Percentiles rank a stretch among this genome's conserved stretches.
These are phyloP conservation scores for Ophiocordyceps camponoti-leonardi DNA, from an alignment of 2,329 filamentous ascomycete genomes.

Conservation along the genomic window DNA sequence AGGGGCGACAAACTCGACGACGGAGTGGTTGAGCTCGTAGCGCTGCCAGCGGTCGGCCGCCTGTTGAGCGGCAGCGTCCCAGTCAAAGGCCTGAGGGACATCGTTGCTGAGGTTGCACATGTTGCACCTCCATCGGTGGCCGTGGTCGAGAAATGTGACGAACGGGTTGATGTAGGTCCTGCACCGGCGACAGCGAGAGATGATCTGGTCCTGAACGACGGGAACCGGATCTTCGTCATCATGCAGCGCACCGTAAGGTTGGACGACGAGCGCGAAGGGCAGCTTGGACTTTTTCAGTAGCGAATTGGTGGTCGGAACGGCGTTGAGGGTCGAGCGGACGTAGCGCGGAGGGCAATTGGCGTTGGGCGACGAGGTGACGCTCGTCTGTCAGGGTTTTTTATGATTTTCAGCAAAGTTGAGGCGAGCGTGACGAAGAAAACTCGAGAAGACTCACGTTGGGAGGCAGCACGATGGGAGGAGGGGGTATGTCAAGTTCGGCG, in stretches of 20 bases:
- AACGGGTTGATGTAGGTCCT: slow-evolving; percentile 97
- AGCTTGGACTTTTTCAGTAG: slow-evolving; percentile 93
- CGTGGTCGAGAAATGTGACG: slow-evolving; percentile 89
- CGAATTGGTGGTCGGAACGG: slow-evolving; percentile 79
- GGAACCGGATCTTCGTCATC: slow-evolving; percentile 84
- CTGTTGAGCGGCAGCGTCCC: slow-evolving; percentile 86
- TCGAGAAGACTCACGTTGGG: slow-evolving; percentile 54
- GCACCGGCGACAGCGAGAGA: slow-evolving; percentile 89
- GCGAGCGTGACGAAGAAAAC: background rate
- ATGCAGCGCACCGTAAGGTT: slow-evolving; percentile 85
- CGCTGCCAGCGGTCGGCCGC: slow-evolving; percentile 83
- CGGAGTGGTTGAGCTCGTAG: slow-evolving; percentile 85
- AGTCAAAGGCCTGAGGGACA: slow-evolving; percentile 97
- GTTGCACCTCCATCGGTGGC: slow-evolving; percentile 96
- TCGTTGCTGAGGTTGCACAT: slow-evolving; percentile 99
- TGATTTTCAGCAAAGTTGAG: no score
- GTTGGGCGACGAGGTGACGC: slow-evolving; percentile 76
- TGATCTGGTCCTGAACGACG: slow-evolving; percentile 90
- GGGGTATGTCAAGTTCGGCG: slow-evolving; percentile 76
- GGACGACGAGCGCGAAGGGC: slow-evolving; percentile 88
- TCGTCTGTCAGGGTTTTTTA: slow-evolving; percentile 38
- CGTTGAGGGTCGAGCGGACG: slow-evolving; percentile 87
- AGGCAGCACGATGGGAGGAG: slow-evolving; percentile 78
- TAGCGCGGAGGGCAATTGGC: slow-evolving; percentile 91
- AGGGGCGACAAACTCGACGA: slow-evolving; percentile 92